These are phyloP conservation scores for Pythium vanterpoolii DNA, from an alignment of 352 stramenopile genomes.

Conservation along the genomic window DNA sequence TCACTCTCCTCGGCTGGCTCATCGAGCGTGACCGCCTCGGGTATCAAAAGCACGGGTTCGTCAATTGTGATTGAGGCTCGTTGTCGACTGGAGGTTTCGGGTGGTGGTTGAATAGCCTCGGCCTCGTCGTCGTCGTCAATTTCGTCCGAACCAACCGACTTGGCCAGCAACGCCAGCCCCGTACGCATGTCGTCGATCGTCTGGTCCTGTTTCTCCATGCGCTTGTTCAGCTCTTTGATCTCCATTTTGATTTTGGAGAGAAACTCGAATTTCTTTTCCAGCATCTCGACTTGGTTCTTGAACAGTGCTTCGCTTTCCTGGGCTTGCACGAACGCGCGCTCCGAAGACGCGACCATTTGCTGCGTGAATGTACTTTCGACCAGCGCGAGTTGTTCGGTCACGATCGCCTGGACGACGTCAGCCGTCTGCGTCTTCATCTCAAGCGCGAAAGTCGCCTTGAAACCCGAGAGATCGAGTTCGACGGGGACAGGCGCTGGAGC, in stretches of 20 bases:
- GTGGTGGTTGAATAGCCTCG: constrained; percentile 5
- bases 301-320: constrained; percentile 47
- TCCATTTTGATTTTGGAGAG: constrained; percentile 70
- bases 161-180: constrained; percentile 54
- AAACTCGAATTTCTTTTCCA: constrained; percentile 74
- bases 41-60: neutral
- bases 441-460: constrained; percentile 14
- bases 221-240: constrained; percentile 58
- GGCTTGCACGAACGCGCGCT: constrained; percentile 23
- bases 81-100: neutral
- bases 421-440: constrained; percentile 25
- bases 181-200: constrained; percentile 56
- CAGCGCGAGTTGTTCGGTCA: constrained; percentile 11
- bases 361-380: constrained; percentile 16
- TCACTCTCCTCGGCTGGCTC: neutral
- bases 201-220: constrained; percentile 60
- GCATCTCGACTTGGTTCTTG: constrained; percentile 42
- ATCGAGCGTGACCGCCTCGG: neutral
- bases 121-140: constrained; percentile 45
- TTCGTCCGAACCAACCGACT: constrained; percentile 63
- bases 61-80: neutral
- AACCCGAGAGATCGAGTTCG: constrained; percentile 11
- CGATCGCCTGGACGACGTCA: constrained; percentile 12
- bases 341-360: constrained; percentile 28
- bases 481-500: no score